These are phyloP conservation scores for Lophium mytilinum DNA, from an alignment of 495 filamentous ascomycete species.

Conservation along the genomic window DNA sequence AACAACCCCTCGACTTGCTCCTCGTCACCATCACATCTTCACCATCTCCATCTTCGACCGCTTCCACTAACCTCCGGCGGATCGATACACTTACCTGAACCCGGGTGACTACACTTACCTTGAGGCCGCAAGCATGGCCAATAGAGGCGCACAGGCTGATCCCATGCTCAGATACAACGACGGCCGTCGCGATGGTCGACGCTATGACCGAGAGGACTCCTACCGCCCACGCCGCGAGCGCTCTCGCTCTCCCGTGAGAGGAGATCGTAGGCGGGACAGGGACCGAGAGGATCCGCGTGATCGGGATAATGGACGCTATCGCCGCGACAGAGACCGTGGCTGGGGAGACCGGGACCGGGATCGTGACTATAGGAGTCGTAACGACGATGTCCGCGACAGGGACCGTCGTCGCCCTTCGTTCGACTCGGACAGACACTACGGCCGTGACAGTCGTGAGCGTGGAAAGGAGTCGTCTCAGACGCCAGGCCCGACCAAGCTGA, in stretches of 20 bases:
- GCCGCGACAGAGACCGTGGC: constrained; percentile 5
- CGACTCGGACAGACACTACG: not conserved
- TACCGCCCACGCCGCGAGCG: not conserved
- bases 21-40: too few species aligned
- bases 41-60: too few species aligned
- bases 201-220: constrained; percentile 9
- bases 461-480: not conserved
- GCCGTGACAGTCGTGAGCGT: constrained; percentile 8
- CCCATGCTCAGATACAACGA: not conserved
- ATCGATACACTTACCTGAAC: too few species aligned
- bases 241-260: not conserved
- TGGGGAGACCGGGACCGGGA: constrained; percentile 64
- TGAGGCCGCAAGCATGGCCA: not conserved
- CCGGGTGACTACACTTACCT: not conserved
- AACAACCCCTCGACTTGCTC: too few species aligned
- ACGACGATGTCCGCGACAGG: constrained; percentile 47
- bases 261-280: not conserved
- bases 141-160: constrained; percentile 4
- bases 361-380: constrained; percentile 55
- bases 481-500: constrained; percentile 40
- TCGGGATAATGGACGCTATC: not conserved
- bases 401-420: constrained; percentile 8
- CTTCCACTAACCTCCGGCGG: too few species aligned
- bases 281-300: not conserved
- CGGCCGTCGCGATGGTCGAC: constrained; percentile 5